These are phyloP conservation scores for Backusella morwellensis DNA, from an alignment of 192 early-diverging fungal species.

Conservation along the genomic window DNA sequence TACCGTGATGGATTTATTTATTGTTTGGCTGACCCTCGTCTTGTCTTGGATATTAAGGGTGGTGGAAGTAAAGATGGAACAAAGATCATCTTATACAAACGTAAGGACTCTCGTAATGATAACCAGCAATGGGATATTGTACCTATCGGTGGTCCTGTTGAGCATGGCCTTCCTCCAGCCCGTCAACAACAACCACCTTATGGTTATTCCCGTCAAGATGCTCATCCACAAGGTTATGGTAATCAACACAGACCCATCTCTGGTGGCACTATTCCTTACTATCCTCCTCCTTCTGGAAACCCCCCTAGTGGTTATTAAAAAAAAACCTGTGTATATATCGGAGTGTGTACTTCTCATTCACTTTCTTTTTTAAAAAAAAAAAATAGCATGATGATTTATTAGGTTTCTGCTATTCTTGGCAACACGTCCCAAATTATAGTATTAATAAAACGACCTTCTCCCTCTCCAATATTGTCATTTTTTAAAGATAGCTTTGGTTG, in stretches of 20 bases:
- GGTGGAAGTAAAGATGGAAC: conserved; percentile 20
- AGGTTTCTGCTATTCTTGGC: background rate
- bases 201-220: background rate
- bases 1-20: conserved; percentile 31
- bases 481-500: background rate
- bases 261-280: background rate
- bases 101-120: conserved; percentile 14
- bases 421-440: background rate
- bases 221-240: background rate
- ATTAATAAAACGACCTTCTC: background rate
- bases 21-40: conserved; percentile 29
- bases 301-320: background rate
- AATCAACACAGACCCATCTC: background rate
- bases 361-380: background rate
- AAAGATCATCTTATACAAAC: conserved; percentile 30
- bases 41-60: conserved; percentile 35
- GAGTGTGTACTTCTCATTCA: background rate
- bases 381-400: conserved; percentile 1
- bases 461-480: background rate
- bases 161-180: background rate
- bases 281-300: background rate
- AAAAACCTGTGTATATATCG: background rate
- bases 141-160: conserved; percentile 3
- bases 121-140: conserved; percentile 31
- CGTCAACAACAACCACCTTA: background rate